These are phyloP conservation scores for Elsinoe fawcettii DNA, from an alignment of 2,329 filamentous ascomycete genomes.

Conservation along the genomic window DNA sequence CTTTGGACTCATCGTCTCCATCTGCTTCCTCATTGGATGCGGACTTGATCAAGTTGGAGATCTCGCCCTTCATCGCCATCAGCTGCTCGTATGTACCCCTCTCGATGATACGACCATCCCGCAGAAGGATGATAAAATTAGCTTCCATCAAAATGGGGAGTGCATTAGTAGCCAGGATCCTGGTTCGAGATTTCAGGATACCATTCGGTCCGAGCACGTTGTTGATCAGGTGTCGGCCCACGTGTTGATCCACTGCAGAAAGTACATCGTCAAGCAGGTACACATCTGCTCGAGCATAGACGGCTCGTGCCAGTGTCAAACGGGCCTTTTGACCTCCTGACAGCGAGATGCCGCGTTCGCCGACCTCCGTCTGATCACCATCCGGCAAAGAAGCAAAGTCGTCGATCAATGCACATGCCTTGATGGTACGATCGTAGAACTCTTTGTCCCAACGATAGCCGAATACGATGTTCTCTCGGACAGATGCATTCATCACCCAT, in stretches of 20 bases:
- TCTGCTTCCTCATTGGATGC: conserved; percentile 49
- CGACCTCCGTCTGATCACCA: conserved; percentile 92
- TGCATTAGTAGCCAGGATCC: conserved; percentile 89
- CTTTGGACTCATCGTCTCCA: conserved; percentile 37
- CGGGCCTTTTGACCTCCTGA: conserved; percentile 95
- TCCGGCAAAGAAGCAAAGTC: conserved; percentile 91
- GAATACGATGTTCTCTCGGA: conserved; percentile 95
- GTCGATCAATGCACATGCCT: conserved; percentile 81
- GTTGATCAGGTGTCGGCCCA: conserved; percentile 89
- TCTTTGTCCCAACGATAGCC: conserved; percentile 87
- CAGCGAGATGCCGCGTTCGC: conserved; percentile 90
- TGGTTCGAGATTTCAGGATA: conserved; percentile 74
- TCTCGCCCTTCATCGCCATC: conserved; percentile 86
- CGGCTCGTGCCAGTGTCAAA: conserved; percentile 81
- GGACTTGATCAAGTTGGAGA: conserved; percentile 74
- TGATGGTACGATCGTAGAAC: conserved; percentile 89
- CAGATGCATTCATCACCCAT: conserved; percentile 97
- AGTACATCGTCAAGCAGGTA: conserved; percentile 91
- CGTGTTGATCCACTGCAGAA: conserved; percentile 96
- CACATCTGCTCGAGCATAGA: conserved; percentile 93
- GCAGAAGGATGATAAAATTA: conserved; percentile 77
- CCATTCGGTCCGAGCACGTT: conserved; percentile 83
- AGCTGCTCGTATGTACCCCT: conserved; percentile 85
- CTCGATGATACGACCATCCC: conserved; percentile 76
- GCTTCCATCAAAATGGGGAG: conserved; percentile 85